Evolutionary conservation across 768 basidiomycete species (phyloP).

Genomic region (Rhodotorula graminis): DNA sequence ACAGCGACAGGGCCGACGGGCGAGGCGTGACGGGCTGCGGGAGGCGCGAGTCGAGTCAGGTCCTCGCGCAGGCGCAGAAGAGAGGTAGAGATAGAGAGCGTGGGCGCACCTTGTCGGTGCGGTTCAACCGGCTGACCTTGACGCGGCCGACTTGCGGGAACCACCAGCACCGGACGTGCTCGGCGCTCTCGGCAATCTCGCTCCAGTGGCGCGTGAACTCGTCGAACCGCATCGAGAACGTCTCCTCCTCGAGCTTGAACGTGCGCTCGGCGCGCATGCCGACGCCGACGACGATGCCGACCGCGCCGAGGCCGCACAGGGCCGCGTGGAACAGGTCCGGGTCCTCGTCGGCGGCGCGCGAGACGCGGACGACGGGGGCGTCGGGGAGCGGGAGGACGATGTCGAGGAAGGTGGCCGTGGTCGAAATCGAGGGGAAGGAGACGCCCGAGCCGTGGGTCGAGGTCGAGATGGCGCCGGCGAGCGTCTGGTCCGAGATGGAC

Average conservation of each 20-base stretch:
- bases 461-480: slow-evolving; percentile 87
- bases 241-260: slow-evolving; percentile 61
- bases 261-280: slow-evolving; percentile 72
- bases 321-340: slow-evolving; percentile 80
- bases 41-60: background rate
- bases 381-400: slow-evolving; percentile 63
- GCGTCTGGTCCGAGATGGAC: slow-evolving; percentile 91
- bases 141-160: slow-evolving; percentile 72
- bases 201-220: slow-evolving; percentile 34
- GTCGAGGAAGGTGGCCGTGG: slow-evolving; percentile 68
- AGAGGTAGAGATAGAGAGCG: slow-evolving; percentile 18
- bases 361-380: slow-evolving; percentile 65
- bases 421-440: slow-evolving; percentile 71
- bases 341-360: slow-evolving; percentile 46
- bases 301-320: slow-evolving; percentile 82
- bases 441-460: slow-evolving; percentile 91
- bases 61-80: background rate
- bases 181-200: slow-evolving; percentile 53
- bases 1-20: slow-evolving; percentile 20
- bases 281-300: slow-evolving; percentile 77
- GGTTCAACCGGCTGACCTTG: slow-evolving; percentile 66
- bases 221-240: slow-evolving; percentile 37
- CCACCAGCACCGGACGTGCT: slow-evolving; percentile 96
- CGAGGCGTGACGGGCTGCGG: slow-evolving; percentile 20
- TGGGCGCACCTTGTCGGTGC: slow-evolving; percentile 64